A percentile compares a stretch with the other conserved stretches of the same genome.
phyloP scores from a whole-genome alignment of 257 asterid genomes.

The Solanum appendiculatum region DNA sequence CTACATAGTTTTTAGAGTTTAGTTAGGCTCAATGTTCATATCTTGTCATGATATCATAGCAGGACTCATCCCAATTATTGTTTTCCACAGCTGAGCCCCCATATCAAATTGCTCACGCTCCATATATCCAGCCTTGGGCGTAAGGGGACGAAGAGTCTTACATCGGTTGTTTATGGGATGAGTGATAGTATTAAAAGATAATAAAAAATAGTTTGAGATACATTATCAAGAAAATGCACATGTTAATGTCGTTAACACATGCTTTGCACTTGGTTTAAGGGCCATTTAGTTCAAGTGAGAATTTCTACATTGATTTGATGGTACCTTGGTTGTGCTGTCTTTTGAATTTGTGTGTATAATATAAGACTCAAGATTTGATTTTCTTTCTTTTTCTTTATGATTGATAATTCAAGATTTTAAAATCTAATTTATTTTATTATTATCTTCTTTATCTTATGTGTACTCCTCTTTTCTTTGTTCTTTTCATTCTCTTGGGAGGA shows the following conservation, averaged over 20 bases:
- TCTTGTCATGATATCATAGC: background rate
- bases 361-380: background rate
- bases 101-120: background rate
- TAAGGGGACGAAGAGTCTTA: background rate
- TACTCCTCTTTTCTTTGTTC: background rate
- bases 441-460: background rate
- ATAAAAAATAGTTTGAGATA: background rate
- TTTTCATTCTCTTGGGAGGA: background rate
- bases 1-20: background rate
- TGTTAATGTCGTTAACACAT: constrained; percentile 14
- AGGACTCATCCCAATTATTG: background rate
- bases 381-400: background rate
- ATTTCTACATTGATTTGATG: background rate
- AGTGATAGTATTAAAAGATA: background rate
- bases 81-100: background rate
- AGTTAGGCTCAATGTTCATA: background rate
- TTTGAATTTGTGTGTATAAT: background rate
- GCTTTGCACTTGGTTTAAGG: constrained; percentile 15
- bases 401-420: background rate
- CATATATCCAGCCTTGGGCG: background rate
- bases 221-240: constrained; percentile 5
- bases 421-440: background rate
- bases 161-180: background rate
- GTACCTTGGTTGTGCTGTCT: background rate
- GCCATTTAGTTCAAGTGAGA: background rate